Percentiles rank a stretch among this genome's conserved stretches.
Conservation (phyloP, 148 eudicot species). For the Camellia sinensis region DNA sequence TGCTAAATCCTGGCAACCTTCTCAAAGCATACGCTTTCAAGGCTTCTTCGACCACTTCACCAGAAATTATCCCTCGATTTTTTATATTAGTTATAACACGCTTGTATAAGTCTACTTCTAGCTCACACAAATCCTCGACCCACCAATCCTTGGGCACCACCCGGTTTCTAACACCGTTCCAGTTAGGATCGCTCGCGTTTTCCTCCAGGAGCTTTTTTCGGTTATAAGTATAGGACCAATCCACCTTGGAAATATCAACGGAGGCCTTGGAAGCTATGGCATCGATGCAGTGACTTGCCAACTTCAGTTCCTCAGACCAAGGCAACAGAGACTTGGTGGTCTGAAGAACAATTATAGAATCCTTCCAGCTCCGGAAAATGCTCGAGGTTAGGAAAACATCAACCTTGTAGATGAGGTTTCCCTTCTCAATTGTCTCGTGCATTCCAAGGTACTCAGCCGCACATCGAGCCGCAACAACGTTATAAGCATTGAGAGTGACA, state of each 20-base stretch:
- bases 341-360: slow-evolving; percentile 81
- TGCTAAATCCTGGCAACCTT: slow-evolving; percentile 59
- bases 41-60: slow-evolving; percentile 82
- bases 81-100: slow-evolving; percentile 52
- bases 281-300: slow-evolving; percentile 55
- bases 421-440: slow-evolving; percentile 81
- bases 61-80: slow-evolving; percentile 40
- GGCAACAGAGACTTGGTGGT: slow-evolving; percentile 57
- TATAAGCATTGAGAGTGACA: slow-evolving; percentile 78
- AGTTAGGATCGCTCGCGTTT: slow-evolving; percentile 41
- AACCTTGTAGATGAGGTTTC: slow-evolving; percentile 79
- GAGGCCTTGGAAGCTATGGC: slow-evolving; percentile 76
- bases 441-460: slow-evolving; percentile 90
- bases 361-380: slow-evolving; percentile 89
- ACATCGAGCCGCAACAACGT: slow-evolving; percentile 66
- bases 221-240: slow-evolving; percentile 84
- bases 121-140: slow-evolving; percentile 91
- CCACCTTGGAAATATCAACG: slow-evolving; percentile 61
- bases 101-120: slow-evolving; percentile 61
- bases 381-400: slow-evolving; percentile 71
- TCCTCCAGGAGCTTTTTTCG: slow-evolving; percentile 68
- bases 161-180: slow-evolving; percentile 49
- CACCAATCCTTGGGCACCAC: slow-evolving; percentile 86
- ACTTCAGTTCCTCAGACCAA: slow-evolving; percentile 68
- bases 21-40: slow-evolving; percentile 64